Evolutionary conservation across 108 stramenopile species (phyloP).

Genomic region (Pelagomonas calceolata): DNA sequence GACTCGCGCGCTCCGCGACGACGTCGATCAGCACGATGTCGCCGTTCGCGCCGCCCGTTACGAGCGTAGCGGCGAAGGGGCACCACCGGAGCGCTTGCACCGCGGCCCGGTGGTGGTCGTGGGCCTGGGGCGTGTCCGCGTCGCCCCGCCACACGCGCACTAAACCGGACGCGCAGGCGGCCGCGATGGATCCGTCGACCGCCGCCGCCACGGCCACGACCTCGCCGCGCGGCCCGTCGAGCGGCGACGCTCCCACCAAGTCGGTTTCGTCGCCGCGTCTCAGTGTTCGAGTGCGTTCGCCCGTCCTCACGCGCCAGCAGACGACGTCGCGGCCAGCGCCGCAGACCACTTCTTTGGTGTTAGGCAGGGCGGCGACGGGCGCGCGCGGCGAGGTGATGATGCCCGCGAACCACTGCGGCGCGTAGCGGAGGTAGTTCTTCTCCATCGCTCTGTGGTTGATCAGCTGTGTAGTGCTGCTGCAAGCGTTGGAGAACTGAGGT

Average conservation of each 20-base stretch:
- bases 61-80: slow-evolving; percentile 2
- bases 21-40: slow-evolving; percentile 87
- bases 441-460: no score
- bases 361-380: slow-evolving; percentile 23
- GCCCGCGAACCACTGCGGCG: slow-evolving; percentile 26
- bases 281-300: slow-evolving; percentile 11
- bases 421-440: slow-evolving; percentile 45
- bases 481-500: no score
- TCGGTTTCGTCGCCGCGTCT: background rate
- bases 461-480: no score
- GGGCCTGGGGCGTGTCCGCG: background rate
- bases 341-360: slow-evolving; percentile 26
- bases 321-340: slow-evolving; percentile 38
- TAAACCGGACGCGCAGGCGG: background rate
- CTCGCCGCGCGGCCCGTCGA: slow-evolving; percentile 15
- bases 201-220: slow-evolving; percentile 18
- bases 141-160: background rate
- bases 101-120: no score
- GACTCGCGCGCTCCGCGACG: slow-evolving; percentile 79
- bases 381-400: slow-evolving; percentile 31
- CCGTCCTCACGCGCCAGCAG: slow-evolving; percentile 37
- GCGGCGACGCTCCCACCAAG: background rate
- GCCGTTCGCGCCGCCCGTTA: slow-evolving; percentile 68
- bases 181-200: slow-evolving; percentile 1
- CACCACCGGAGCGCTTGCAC: background rate